Percentiles rank a stretch among this genome's conserved stretches.
These are phyloP conservation scores for Polygonum maritimum DNA, from an alignment of 148 eudicot species.

Conservation along the genomic window DNA sequence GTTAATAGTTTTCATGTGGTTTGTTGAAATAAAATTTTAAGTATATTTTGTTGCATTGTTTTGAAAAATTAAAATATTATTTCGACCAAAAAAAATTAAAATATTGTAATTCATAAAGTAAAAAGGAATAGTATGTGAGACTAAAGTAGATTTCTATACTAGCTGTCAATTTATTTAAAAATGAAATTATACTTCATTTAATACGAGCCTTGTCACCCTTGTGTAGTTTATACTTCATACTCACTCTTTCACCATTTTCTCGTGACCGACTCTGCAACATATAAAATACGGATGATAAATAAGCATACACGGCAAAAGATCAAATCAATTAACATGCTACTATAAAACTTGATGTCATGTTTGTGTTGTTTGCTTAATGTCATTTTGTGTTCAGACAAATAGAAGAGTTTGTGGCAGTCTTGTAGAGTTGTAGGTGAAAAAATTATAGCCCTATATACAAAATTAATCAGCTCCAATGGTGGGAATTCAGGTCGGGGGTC, in stretches of 20 bases:
- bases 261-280: neutral
- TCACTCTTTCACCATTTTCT: neutral
- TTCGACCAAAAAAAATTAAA: neutral
- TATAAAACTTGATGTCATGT: neutral
- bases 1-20: neutral
- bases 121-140: neutral
- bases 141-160: neutral
- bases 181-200: neutral
- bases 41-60: neutral
- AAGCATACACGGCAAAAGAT: neutral
- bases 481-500: neutral
- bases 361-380: neutral
- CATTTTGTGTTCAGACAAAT: neutral
- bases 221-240: neutral
- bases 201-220: neutral
- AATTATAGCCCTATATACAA: neutral
- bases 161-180: neutral
- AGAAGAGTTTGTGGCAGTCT: neutral
- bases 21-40: neutral
- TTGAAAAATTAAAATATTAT: neutral
- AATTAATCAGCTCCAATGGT: neutral
- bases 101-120: neutral
- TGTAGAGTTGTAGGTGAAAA: neutral
- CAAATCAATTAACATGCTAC: neutral
- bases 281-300: neutral